Evolutionary conservation across 148 eudicot species (phyloP).

Genomic region (Vaccinium vitisidaea): DNA sequence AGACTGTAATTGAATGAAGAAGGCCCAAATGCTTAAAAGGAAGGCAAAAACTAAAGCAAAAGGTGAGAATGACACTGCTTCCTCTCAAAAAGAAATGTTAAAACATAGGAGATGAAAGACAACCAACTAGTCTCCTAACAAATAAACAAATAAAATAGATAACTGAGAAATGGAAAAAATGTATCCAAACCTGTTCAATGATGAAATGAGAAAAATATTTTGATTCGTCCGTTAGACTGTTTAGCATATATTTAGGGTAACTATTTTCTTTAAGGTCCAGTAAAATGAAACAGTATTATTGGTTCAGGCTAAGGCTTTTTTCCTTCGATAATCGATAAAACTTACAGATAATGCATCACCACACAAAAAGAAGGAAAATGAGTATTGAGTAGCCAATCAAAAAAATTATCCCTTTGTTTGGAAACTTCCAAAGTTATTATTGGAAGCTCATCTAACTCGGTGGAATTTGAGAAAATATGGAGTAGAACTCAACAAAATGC

Average conservation of each 20-base stretch:
- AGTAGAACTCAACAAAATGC: neutral
- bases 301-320: too few species aligned
- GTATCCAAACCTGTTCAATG: too few species aligned
- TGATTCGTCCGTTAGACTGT: too few species aligned
- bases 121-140: neutral
- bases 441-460: neutral
- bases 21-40: neutral
- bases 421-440: neutral
- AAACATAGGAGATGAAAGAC: neutral
- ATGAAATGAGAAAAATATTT: too few species aligned
- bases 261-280: too few species aligned
- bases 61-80: neutral
- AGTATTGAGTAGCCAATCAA: neutral
- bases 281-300: too few species aligned
- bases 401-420: neutral
- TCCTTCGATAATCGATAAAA: too few species aligned
- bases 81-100: neutral
- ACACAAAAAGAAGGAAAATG: neutral
- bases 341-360: too few species aligned
- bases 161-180: neutral
- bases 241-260: too few species aligned
- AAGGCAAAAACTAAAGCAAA: neutral
- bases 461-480: neutral
- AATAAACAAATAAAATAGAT: neutral
- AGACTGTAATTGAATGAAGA: neutral